Percentiles rank a stretch among this genome's conserved stretches.
Conservation (phyloP, 2,329 filamentous ascomycete genomes). For the Cryphonectria nitschkei region DNA sequence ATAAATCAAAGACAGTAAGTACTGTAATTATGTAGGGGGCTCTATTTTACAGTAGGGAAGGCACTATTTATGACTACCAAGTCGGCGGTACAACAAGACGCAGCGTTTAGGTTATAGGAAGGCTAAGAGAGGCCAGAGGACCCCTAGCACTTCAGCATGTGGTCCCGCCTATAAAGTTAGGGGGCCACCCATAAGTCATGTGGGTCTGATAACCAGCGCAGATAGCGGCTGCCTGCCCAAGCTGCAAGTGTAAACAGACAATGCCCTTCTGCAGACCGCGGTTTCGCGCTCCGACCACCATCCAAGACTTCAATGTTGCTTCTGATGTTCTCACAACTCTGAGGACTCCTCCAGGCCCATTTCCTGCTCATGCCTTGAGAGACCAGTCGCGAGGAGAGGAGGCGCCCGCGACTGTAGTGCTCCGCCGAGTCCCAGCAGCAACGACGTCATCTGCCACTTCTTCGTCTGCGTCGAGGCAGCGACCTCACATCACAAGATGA, state of each 20-base stretch:
- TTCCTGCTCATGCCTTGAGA: slow-evolving; percentile 11
- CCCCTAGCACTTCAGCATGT: background rate
- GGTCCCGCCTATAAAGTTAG: background rate
- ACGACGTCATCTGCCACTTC: slow-evolving; percentile 33
- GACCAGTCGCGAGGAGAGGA: background rate
- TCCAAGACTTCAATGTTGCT: too few species aligned
- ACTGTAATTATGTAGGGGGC: too few species aligned
- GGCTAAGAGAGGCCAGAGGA: too few species aligned
- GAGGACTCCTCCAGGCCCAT: background rate
- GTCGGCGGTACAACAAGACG: background rate
- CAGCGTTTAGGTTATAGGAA: background rate
- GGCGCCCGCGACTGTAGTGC: background rate
- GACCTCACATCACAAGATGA: slow-evolving; percentile 24
- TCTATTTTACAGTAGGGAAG: too few species aligned
- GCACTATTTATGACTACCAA: too few species aligned
- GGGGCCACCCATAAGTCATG: background rate
- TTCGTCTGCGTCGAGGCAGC: background rate
- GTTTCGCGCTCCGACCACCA: background rate
- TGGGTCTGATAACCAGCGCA: background rate
- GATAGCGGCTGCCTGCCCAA: slow-evolving; percentile 1
- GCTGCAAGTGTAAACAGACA: background rate
- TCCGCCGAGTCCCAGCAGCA: background rate
- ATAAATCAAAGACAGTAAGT: too few species aligned
- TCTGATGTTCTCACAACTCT: background rate
- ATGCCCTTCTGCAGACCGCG: background rate